Conservation (phyloP, 768 basidiomycete species). For the Tephrocybe sp. region DNA sequence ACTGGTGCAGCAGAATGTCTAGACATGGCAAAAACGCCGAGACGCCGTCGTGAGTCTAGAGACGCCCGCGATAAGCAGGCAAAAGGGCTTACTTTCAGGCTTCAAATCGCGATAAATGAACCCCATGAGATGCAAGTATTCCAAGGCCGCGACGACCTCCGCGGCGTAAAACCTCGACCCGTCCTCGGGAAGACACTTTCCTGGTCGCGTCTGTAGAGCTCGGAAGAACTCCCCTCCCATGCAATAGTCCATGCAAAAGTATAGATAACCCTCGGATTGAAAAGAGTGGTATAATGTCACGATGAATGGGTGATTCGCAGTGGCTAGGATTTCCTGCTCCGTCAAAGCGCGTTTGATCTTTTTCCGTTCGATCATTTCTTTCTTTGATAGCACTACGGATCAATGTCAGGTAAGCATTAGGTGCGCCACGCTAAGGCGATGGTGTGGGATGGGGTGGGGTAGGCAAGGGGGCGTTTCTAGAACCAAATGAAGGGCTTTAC, state of each 20-base stretch:
- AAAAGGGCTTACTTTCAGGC: constrained; percentile 85
- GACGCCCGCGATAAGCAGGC: constrained; percentile 8
- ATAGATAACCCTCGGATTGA: constrained; percentile 96
- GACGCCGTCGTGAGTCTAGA: constrained; percentile 5
- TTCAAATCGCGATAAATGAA: constrained; percentile 99
- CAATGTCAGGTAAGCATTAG: constrained; percentile 35
- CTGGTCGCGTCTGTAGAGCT: constrained; percentile 91
- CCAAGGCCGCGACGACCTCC: constrained; percentile 95
- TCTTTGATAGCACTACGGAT: constrained; percentile 88
- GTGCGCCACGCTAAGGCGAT: constrained; percentile 29
- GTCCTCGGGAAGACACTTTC: constrained; percentile 96
- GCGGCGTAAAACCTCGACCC: constrained; percentile 97
- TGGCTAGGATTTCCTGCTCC: constrained; percentile 98
- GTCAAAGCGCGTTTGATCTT: constrained; percentile 99
- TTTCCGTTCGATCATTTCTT: constrained; percentile 99
- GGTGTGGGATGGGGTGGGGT: not conserved
- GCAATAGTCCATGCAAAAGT: constrained; percentile 99
- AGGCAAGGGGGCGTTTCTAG: constrained; percentile 19
- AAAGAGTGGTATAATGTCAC: constrained; percentile 99
- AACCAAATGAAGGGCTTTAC: constrained; percentile 46
- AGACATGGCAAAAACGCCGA: constrained; percentile 6
- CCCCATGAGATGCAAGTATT: constrained; percentile 98
- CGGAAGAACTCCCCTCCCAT: constrained; percentile 99
- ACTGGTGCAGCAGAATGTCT: constrained; percentile 98
- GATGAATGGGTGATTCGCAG: constrained; percentile 99